These are phyloP conservation scores for Hymenoscyphus linearis DNA, from an alignment of 2,329 filamentous ascomycete species.

Conservation along the genomic window DNA sequence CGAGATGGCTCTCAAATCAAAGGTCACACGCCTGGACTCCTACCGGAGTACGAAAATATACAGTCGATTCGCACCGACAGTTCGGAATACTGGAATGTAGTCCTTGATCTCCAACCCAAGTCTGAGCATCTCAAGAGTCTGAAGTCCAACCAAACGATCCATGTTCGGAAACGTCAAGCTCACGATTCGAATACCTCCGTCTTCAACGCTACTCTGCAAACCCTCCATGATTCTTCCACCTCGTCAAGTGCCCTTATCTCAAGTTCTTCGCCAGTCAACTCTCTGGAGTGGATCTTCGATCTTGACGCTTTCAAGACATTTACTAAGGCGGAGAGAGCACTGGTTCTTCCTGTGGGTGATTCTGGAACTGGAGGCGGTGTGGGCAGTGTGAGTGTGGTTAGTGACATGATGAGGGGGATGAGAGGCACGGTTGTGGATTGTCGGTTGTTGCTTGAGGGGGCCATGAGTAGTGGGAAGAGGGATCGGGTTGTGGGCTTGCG, in stretches of 20 bases:
- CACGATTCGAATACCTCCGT: slow-evolving; percentile 49
- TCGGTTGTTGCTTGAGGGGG: slow-evolving; percentile 50
- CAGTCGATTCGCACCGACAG: slow-evolving; percentile 43
- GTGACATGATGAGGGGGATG: slow-evolving; percentile 43
- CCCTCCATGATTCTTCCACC: slow-evolving; percentile 48
- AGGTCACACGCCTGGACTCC: slow-evolving; percentile 34
- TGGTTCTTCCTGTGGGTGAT: slow-evolving; percentile 42
- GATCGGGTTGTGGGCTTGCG: slow-evolving; percentile 58
- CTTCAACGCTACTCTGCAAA: slow-evolving; percentile 59
- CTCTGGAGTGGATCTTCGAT: slow-evolving; percentile 62
- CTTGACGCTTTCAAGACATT: slow-evolving; percentile 49
- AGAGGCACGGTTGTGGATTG: slow-evolving; percentile 57
- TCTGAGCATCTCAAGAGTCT: slow-evolving; percentile 52
- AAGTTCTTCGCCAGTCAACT: slow-evolving; percentile 13
- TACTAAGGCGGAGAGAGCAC: slow-evolving; percentile 51
- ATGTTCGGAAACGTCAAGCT: slow-evolving; percentile 53
- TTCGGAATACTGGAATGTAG: slow-evolving; percentile 62
- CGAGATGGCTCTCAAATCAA: slow-evolving; percentile 22
- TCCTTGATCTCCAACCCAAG: slow-evolving; percentile 57
- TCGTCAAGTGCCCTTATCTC: slow-evolving; percentile 29
- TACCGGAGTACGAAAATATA: slow-evolving; percentile 45
- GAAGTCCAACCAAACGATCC: slow-evolving; percentile 55
- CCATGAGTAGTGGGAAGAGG: slow-evolving; percentile 41
- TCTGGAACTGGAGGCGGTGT: slow-evolving; percentile 26
- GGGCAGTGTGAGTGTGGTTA: slow-evolving; percentile 21